Conservation (phyloP, 2,329 filamentous ascomycete genomes). For the Didymella glomerata region DNA sequence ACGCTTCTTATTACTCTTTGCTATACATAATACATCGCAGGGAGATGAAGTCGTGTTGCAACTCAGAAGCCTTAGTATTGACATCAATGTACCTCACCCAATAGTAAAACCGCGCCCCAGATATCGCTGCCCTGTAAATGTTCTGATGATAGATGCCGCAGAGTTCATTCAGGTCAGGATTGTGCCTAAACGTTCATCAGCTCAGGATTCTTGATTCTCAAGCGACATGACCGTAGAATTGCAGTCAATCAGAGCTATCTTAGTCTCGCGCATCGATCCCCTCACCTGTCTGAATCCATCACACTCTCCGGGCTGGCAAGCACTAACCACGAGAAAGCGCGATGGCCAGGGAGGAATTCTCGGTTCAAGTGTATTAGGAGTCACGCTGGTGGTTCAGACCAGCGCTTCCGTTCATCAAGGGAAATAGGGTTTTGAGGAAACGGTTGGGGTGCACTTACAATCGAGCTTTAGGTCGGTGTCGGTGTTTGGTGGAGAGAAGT, state of each 20-base stretch:
- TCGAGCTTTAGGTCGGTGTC: neutral
- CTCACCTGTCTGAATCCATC: slow-evolving; percentile 9
- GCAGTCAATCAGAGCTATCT: slow-evolving; percentile 25
- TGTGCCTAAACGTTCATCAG: neutral
- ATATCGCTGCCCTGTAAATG: too few relatives aligned
- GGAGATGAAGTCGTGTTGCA: too few relatives aligned
- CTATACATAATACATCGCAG: too few relatives aligned
- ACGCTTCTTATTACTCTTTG: too few relatives aligned
- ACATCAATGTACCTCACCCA: too few relatives aligned
- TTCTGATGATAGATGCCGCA: neutral
- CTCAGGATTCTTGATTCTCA: neutral
- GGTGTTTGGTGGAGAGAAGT: neutral
- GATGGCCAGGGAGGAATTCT: slow-evolving; percentile 8
- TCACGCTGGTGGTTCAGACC: slow-evolving; percentile 21
- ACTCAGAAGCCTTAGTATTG: too few relatives aligned
- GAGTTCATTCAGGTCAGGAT: neutral
- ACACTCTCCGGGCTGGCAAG: slow-evolving; percentile 12
- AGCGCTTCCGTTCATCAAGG: slow-evolving; percentile 22
- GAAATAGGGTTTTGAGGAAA: neutral
- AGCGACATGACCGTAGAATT: neutral
- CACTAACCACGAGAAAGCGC: slow-evolving; percentile 15
- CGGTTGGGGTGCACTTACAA: slow-evolving; percentile 1
- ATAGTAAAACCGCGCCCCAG: too few relatives aligned
- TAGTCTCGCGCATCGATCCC: slow-evolving; percentile 21
- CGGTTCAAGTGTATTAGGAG: slow-evolving; percentile 25